Conservation (phyloP, 768 basidiomycete genomes). For the Russula olivacea region DNA sequence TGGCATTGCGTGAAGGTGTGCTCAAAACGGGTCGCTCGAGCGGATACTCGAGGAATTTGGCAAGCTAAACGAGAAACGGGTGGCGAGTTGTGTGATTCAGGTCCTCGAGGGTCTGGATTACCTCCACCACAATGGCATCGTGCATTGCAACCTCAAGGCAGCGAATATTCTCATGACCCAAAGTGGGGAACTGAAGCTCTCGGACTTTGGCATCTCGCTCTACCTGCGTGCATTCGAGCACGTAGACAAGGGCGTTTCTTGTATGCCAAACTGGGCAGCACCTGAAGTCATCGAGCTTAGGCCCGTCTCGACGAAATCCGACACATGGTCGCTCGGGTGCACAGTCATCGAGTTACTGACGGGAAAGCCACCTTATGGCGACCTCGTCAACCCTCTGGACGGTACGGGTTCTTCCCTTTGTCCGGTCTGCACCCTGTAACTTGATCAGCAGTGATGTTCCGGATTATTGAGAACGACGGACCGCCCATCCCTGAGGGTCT, state of each 20-base stretch:
- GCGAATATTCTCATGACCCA: neutral
- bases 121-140: neutral
- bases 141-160: neutral
- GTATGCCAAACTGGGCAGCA: neutral
- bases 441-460: constrained; percentile 76
- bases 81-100: neutral
- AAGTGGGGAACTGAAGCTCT: neutral
- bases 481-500: constrained; percentile 80
- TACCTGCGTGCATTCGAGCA: neutral
- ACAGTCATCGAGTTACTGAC: neutral
- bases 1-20: neutral
- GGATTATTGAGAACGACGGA: constrained; percentile 87
- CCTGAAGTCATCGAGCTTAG: neutral
- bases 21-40: neutral
- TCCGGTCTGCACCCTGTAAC: neutral
- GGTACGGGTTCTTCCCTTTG: neutral
- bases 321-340: neutral
- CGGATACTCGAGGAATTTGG: neutral
- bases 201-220: neutral
- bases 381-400: neutral
- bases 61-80: neutral
- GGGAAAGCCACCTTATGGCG: neutral
- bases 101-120: neutral
- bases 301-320: neutral
- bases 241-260: neutral